Evolutionary conservation across 345 rosid species (phyloP).

Genomic region (Aquilaria yunnanensis): DNA sequence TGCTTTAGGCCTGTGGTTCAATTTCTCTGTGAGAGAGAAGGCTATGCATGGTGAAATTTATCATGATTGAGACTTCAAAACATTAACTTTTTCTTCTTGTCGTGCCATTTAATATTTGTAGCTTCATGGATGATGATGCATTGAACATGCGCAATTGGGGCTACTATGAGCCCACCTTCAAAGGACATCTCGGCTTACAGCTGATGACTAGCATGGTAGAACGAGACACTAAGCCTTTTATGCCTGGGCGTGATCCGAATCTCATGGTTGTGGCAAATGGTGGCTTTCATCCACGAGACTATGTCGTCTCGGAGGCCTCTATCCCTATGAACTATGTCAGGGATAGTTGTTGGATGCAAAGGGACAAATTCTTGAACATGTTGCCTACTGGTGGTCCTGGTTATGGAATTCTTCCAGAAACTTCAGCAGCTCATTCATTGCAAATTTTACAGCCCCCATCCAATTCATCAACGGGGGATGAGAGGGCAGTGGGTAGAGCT

Average conservation of each 20-base stretch:
- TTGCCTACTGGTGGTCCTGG: constrained; percentile 38
- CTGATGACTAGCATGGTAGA: constrained; percentile 69
- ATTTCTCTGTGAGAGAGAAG: not conserved
- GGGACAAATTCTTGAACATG: constrained; percentile 70
- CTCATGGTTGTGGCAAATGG: constrained; percentile 50
- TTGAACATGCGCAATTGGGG: constrained; percentile 85
- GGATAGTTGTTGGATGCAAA: constrained; percentile 61
- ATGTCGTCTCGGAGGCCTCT: constrained; percentile 42
- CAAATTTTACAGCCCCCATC: constrained; percentile 59
- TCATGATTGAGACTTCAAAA: not conserved
- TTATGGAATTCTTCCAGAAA: constrained; percentile 50
- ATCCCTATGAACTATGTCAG: constrained; percentile 57
- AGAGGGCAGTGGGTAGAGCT: constrained; percentile 35
- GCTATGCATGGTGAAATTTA: not conserved
- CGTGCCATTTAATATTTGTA: constrained; percentile 18
- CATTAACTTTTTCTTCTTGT: not conserved
- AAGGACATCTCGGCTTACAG: constrained; percentile 69
- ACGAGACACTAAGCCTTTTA: constrained; percentile 60
- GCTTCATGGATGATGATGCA: constrained; percentile 73
- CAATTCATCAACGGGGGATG: constrained; percentile 40
- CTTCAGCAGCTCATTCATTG: constrained; percentile 49
- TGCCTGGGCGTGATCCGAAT: constrained; percentile 65
- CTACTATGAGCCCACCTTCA: constrained; percentile 70
- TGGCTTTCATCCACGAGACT: constrained; percentile 53
- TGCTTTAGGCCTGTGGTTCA: not conserved